Percentiles rank a stretch among this genome's conserved stretches.
Evolutionary conservation across 192 early-diverging fungal species (phyloP).

Genomic region (Diversispora epigaea): DNA sequence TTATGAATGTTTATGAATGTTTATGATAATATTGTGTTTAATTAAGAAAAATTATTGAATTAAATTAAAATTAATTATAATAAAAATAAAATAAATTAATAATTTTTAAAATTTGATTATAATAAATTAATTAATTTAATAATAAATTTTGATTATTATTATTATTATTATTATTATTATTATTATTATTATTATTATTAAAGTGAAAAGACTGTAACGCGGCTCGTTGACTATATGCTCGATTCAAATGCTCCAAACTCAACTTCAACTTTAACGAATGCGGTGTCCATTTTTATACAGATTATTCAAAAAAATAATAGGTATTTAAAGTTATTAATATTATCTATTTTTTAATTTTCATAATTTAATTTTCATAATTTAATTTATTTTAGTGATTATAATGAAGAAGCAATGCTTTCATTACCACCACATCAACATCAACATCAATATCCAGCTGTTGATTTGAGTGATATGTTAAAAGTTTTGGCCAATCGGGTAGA

Average conservation of each 20-base stretch:
- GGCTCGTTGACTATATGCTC: constrained; percentile 89
- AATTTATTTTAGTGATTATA: constrained; percentile 38
- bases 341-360: not conserved
- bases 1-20: no score
- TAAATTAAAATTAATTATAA: no score
- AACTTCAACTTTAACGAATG: constrained; percentile 88
- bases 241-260: constrained; percentile 70
- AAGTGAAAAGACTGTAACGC: constrained; percentile 74
- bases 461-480: constrained; percentile 87
- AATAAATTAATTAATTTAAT: not conserved
- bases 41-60: no score
- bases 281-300: constrained; percentile 96
- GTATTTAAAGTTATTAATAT: constrained; percentile 40
- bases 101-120: no score
- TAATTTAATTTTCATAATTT: not conserved
- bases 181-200: constrained; percentile 5
- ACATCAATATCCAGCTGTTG: constrained; percentile 50
- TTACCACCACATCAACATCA: constrained; percentile 36
- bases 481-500: constrained; percentile 76
- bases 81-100: no score
- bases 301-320: constrained; percentile 96
- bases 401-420: constrained; percentile 37
- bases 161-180: constrained; percentile 32
- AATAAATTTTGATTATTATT: not conserved
- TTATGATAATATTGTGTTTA: no score